Evolutionary conservation across 2,329 filamentous ascomycete species (phyloP).

Genomic region (Arthroderma sp.): DNA sequence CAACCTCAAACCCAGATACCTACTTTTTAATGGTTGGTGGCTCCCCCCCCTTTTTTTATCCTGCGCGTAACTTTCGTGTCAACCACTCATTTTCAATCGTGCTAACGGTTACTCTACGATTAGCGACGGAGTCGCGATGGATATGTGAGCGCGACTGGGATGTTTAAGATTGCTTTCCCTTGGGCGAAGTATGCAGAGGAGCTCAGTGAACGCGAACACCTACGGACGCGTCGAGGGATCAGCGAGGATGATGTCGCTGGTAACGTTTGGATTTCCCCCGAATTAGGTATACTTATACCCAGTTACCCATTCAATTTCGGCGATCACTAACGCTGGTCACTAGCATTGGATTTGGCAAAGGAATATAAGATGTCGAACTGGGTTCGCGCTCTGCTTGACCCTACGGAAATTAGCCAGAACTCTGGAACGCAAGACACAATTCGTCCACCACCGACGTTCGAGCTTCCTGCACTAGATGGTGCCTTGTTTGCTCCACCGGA

Average conservation of each 20-base stretch:
- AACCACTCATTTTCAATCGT: neutral
- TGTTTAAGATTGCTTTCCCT: constrained; percentile 58
- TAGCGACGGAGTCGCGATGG: constrained; percentile 53
- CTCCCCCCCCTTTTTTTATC: neutral
- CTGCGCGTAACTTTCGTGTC: neutral
- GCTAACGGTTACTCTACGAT: constrained; percentile 2
- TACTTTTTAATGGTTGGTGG: constrained; percentile 78
- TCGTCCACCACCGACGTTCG: constrained; percentile 66
- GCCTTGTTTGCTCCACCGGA: constrained; percentile 17
- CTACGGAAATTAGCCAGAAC: constrained; percentile 55
- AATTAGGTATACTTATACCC: constrained; percentile 38
- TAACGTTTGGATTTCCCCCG: constrained; percentile 88
- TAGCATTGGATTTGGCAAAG: constrained; percentile 68
- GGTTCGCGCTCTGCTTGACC: constrained; percentile 85
- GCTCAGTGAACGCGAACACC: constrained; percentile 50
- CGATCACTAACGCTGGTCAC: constrained; percentile 13
- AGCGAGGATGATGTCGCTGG: constrained; percentile 87
- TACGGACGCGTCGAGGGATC: constrained; percentile 70
- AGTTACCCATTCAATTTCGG: neutral
- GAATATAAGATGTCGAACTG: constrained; percentile 79
- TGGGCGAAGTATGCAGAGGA: constrained; percentile 50
- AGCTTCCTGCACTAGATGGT: constrained; percentile 38
- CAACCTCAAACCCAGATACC: constrained; percentile 55
- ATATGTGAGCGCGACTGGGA: constrained; percentile 52
- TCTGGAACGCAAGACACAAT: constrained; percentile 63